phyloP scores from a whole-genome alignment of 1,284 basidiomycete genomes.

The Sanghuangporus weigelae region DNA sequence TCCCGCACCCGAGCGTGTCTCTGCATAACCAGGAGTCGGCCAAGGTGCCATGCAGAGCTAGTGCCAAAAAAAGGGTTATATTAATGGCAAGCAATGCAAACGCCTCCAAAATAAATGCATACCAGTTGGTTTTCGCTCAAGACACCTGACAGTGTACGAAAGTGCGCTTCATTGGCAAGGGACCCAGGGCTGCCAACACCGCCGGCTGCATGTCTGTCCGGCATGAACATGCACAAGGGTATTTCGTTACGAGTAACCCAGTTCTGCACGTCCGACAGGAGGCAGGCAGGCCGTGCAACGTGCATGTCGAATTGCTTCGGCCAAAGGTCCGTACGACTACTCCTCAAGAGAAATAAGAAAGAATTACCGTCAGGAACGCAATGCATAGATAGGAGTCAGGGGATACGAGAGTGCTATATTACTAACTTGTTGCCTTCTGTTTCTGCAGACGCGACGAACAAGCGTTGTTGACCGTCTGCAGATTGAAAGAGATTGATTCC shows the following conservation, averaged over 20 bases:
- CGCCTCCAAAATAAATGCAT: slow-evolving; percentile 22
- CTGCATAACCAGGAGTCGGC: slow-evolving; percentile 29
- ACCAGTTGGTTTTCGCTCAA: slow-evolving; percentile 50
- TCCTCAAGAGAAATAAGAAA: slow-evolving; percentile 19
- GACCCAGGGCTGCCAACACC: slow-evolving; percentile 19
- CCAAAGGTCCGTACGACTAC: slow-evolving; percentile 39
- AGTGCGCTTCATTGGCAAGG: slow-evolving; percentile 40
- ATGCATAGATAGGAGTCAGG: neutral
- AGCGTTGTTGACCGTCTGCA: slow-evolving; percentile 41
- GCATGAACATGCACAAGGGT: slow-evolving; percentile 58
- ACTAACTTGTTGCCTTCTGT: slow-evolving; percentile 59
- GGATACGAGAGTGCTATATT: neutral
- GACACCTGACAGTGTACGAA: slow-evolving; percentile 46
- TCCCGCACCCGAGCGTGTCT: slow-evolving; percentile 43
- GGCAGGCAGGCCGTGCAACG: slow-evolving; percentile 36
- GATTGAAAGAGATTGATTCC: slow-evolving; percentile 36
- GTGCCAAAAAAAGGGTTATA: neutral
- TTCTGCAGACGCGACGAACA: slow-evolving; percentile 57
- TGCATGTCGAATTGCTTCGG: slow-evolving; percentile 46
- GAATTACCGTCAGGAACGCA: neutral
- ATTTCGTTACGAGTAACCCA: slow-evolving; percentile 43
- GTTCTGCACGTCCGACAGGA: slow-evolving; percentile 42
- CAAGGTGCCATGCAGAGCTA: slow-evolving; percentile 56
- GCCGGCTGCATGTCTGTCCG: slow-evolving; percentile 48
- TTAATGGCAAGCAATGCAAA: neutral